These are phyloP conservation scores for Xenosphaeropsis pyriputrescens DNA, from an alignment of 2,329 filamentous ascomycete genomes.

Conservation along the genomic window DNA sequence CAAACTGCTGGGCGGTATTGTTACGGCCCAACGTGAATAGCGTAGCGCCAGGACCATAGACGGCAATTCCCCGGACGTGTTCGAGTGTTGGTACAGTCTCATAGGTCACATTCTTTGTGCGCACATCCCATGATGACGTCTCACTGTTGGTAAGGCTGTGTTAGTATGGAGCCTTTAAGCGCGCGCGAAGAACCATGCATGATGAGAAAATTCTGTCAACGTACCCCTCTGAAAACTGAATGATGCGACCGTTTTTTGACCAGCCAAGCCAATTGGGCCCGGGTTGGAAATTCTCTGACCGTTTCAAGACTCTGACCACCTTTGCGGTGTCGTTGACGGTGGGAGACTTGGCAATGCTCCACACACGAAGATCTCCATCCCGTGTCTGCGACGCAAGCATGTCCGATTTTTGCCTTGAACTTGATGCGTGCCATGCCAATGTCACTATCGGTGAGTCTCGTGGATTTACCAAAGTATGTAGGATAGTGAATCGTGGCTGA, in stretches of 20 bases:
- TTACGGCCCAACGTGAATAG: slow-evolving; percentile 84
- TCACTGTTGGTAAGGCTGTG: slow-evolving; percentile 38
- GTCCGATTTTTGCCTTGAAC: slow-evolving; percentile 88
- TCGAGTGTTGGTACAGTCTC: slow-evolving; percentile 78
- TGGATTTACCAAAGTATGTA: slow-evolving; percentile 81
- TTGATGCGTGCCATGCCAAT: slow-evolving; percentile 91
- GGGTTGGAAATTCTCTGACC: slow-evolving; percentile 55
- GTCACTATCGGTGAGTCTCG: slow-evolving; percentile 73
- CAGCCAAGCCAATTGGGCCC: slow-evolving; percentile 94
- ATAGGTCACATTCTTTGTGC: slow-evolving; percentile 91
- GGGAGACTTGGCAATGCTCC: slow-evolving; percentile 82
- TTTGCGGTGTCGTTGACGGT: slow-evolving; percentile 63
- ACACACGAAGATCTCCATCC: slow-evolving; percentile 85
- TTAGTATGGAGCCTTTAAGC: slow-evolving; percentile 26
- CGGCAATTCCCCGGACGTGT: slow-evolving; percentile 66
- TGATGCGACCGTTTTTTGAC: slow-evolving; percentile 94
- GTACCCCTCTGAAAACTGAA: slow-evolving; percentile 84
- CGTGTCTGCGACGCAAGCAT: slow-evolving; percentile 91
- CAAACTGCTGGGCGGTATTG: slow-evolving; percentile 87
- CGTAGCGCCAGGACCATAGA: slow-evolving; percentile 80
- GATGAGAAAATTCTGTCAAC: slow-evolving; percentile 21
- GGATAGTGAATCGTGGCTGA: slow-evolving; percentile 82
- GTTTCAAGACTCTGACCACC: slow-evolving; percentile 75
- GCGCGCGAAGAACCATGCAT: slow-evolving; percentile 26
- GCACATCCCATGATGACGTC: slow-evolving; percentile 90